Base-by-base conservation (phyloP, 116 monocot genomes). In the Dioscorea cayenensis region DNA sequence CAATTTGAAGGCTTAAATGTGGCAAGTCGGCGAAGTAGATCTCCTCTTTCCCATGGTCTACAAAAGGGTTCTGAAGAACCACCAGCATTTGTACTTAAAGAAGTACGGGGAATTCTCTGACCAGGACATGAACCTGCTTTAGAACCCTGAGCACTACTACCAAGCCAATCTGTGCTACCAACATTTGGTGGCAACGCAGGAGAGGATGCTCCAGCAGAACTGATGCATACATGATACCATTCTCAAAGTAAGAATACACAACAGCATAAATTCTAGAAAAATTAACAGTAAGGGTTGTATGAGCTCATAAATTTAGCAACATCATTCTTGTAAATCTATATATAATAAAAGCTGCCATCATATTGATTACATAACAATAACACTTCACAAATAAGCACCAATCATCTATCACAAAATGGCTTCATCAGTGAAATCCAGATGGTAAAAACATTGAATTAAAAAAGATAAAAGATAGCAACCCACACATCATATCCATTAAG, bases 41-140 rank as follows among this genome's bases (percentile, higher is more conserved):
- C 96, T 22, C 92, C 96, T 32, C 90, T 84, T 75, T 96, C 96
- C 96, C 96, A 96, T 72, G 92, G 96, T 77, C 96, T 82, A 63
- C 96, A 92, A 71, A 79, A 79, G 49, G 90, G 71, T 61, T 82
- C 76, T 67, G 84, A 90, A 72, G 75, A 79, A 72, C 84, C 83
- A 77, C 71, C 75, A 81, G 75, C 84, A 84, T 90, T 92, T 51
- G 83, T 88, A 81, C 82, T 90, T 59, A 88, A 77, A 27, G 93
- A 90, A 72, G 88, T 76, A 52, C 55, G 80, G 36, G 81, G 84
- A 18, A 64, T 66, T 20, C 79, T 75, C n/a, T 86, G 76, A 75
- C 69, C 89, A 78, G 77, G 43, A 59, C 66, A 77, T 75, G 90
- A 87, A 29, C 82, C 84, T 18, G 71, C 83, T 81, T 92, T 92